Percentiles rank a stretch among this genome's conserved stretches.
Evolutionary conservation across 2,329 filamentous ascomycete species (phyloP).

Genomic region (Mycosphaerella arachidis): DNA sequence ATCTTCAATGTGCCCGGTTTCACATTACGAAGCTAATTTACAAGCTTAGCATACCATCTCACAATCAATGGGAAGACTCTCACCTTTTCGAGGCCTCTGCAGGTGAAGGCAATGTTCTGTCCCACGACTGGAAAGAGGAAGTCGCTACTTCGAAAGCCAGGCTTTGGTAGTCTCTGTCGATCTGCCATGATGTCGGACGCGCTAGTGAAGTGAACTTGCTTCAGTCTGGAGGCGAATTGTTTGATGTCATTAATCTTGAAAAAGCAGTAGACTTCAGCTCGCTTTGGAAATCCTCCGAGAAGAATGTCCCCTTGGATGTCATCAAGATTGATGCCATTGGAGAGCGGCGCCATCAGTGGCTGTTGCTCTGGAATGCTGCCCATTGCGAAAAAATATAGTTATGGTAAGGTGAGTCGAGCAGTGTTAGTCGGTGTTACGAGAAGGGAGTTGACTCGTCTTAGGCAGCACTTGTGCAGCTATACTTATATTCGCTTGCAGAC

Average conservation of each 20-base stretch:
- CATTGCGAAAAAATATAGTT: neutral
- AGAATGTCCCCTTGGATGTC: constrained; percentile 27
- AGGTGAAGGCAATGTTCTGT: constrained; percentile 26
- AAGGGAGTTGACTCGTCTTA: neutral
- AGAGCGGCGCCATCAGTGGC: neutral
- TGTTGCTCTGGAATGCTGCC: neutral
- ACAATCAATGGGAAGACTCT: neutral
- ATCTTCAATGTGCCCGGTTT: neutral
- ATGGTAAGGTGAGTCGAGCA: neutral
- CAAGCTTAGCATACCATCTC: neutral
- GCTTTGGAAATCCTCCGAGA: constrained; percentile 21
- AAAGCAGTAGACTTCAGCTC: constrained; percentile 23
- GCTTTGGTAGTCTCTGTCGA: neutral
- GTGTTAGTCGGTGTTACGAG: neutral
- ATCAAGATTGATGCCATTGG: constrained; percentile 2
- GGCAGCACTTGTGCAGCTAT: neutral
- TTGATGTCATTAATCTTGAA: constrained; percentile 21
- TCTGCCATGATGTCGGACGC: constrained; percentile 13
- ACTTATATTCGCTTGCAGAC: neutral
- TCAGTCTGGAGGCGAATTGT: constrained; percentile 6
- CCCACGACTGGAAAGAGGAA: constrained; percentile 11
- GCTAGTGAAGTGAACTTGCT: neutral
- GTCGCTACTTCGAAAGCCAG: neutral
- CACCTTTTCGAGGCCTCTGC: constrained; percentile 23
- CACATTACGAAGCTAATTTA: neutral